A percentile compares a stretch with the other conserved stretches of the same genome.
Evolutionary conservation across 1,139 yeast genomes (phyloP).

Genomic region (Petasospora fabianii): DNA sequence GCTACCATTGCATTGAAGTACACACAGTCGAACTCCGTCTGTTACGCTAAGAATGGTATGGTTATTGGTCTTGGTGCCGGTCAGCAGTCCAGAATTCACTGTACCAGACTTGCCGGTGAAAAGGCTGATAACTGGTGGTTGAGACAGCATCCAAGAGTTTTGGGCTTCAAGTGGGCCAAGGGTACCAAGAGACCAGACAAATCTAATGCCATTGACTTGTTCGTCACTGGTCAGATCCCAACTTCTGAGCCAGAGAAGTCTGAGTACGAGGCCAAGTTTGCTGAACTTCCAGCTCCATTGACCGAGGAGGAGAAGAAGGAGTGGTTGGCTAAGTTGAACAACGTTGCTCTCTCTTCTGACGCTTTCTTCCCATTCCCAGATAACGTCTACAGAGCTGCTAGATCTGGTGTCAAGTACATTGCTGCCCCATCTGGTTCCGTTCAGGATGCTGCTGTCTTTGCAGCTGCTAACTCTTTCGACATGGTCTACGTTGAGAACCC

Average conservation of each 20-base stretch:
- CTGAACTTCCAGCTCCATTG: conserved; percentile 75
- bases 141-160: conserved; percentile 94
- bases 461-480: conserved; percentile 87
- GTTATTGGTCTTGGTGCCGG: conserved; percentile 99
- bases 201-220: conserved; percentile 95
- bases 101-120: conserved; percentile 98
- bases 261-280: conserved; percentile 89
- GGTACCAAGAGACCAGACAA: conserved; percentile 98
- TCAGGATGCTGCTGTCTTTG: conserved; percentile 94
- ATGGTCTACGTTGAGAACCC: conserved; percentile 93
- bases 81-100: conserved; percentile 98
- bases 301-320: conserved; percentile 80
- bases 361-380: conserved; percentile 99
- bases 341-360: conserved; percentile 91
- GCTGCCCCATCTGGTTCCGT: conserved; percentile 98
- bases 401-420: conserved; percentile 91
- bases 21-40: conserved; percentile 97
- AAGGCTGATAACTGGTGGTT: conserved; percentile 99
- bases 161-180: conserved; percentile 94
- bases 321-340: conserved; percentile 74
- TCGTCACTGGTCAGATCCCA: conserved; percentile 88
- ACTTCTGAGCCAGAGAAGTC: conserved; percentile 86
- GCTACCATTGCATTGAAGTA: conserved; percentile 96
- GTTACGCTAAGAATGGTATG: conserved; percentile 99
- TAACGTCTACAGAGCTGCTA: conserved; percentile 94